These are phyloP conservation scores for Crithidia fasciculata DNA, from an alignment of 208 protist genomes.

Conservation along the genomic window DNA sequence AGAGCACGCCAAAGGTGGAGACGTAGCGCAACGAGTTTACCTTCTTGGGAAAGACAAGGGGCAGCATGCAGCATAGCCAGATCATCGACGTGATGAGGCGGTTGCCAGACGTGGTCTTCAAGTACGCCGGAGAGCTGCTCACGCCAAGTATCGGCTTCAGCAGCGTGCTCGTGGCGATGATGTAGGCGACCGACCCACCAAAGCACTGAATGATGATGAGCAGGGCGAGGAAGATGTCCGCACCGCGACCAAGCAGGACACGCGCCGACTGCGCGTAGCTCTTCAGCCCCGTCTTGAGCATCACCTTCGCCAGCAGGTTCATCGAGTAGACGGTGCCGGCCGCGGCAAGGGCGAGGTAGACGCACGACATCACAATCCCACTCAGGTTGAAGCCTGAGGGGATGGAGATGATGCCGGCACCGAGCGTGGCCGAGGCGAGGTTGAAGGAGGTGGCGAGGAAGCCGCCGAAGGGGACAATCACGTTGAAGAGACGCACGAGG, in stretches of 20 bases:
- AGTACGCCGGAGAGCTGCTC: constrained; percentile 42
- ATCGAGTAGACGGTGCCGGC: constrained; percentile 76
- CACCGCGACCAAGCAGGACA: constrained; percentile 51
- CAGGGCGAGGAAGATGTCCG: constrained; percentile 59
- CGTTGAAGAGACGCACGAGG: constrained; percentile 21
- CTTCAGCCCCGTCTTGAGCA: constrained; percentile 54
- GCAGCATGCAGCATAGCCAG: constrained; percentile 75
- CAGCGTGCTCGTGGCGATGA: constrained; percentile 63
- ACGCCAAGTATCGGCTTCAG: constrained; percentile 29
- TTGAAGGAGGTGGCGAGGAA: constrained; percentile 69
- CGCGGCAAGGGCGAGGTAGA: constrained; percentile 65
- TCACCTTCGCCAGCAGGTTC: constrained; percentile 47
- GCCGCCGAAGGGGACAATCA: constrained; percentile 56
- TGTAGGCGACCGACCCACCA: constrained; percentile 72
- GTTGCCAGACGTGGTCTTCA: constrained; percentile 34
- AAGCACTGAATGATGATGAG: constrained; percentile 83
- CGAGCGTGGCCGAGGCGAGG: constrained; percentile 63
- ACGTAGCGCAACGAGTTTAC: constrained; percentile 85
- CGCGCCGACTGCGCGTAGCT: constrained; percentile 71
- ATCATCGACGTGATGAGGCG: constrained; percentile 50
- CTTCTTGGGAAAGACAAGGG: constrained; percentile 61
- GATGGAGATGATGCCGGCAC: constrained; percentile 69
- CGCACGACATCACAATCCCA: constrained; percentile 61
- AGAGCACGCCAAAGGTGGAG: constrained; percentile 61
- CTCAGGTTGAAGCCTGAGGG: constrained; percentile 61